Conservation (phyloP, 202 grass and related monocot species). For the Elaeis oleifera region DNA sequence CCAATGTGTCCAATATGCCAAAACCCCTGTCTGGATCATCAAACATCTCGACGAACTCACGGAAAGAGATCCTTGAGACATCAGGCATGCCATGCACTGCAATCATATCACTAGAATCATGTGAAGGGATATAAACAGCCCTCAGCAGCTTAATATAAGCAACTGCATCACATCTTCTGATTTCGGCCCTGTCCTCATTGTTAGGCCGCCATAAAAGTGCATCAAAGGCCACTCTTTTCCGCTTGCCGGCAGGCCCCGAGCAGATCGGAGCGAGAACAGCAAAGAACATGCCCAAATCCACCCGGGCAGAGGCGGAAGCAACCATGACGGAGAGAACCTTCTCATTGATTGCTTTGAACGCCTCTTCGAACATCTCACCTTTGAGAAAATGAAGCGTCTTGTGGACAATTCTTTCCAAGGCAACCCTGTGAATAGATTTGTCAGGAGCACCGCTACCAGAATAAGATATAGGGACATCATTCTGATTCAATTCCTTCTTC, state of each 20-base stretch:
- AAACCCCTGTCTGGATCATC: constrained; percentile 96
- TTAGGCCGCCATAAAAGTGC: constrained; percentile 81
- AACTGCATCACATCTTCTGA: constrained; percentile 74
- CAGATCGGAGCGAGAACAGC: constrained; percentile 79
- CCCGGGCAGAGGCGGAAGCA: constrained; percentile 63
- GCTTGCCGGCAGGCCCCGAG: constrained; percentile 56
- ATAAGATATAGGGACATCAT: constrained; percentile 87
- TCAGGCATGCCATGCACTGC: constrained; percentile 96
- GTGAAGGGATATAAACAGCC: constrained; percentile 77
- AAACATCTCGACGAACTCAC: constrained; percentile 93
- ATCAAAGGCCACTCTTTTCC: constrained; percentile 74
- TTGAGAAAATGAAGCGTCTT: constrained; percentile 87
- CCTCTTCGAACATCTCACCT: constrained; percentile 84
- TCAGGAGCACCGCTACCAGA: constrained; percentile 66
- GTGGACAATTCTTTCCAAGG: constrained; percentile 80
- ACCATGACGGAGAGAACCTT: constrained; percentile 77
- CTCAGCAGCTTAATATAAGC: constrained; percentile 71
- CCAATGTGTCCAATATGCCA: constrained; percentile 65
- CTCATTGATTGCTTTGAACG: constrained; percentile 90
- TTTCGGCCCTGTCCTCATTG: constrained; percentile 59
- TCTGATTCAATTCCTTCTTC: constrained; percentile 92
- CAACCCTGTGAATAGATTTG: constrained; percentile 83
- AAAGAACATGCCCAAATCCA: constrained; percentile 96
- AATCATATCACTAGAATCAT: constrained; percentile 79
- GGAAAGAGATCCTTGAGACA: constrained; percentile 81